phyloP scores from a whole-genome alignment of 2,329 filamentous ascomycete species.

The Neocatenulostroma microsporum region DNA sequence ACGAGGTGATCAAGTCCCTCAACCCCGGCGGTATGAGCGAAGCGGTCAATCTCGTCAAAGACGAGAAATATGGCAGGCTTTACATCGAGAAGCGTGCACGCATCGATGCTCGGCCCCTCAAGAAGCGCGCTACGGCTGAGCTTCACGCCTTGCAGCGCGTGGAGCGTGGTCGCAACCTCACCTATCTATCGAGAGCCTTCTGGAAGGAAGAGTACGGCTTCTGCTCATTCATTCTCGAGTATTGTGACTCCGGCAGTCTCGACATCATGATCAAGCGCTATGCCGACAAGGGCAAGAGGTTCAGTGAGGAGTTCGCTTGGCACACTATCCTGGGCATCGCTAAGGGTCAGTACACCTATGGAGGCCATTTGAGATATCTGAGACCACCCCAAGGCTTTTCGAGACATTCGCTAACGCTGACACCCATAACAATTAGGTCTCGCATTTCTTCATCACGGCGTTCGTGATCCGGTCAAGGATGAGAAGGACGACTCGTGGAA shows the following conservation, averaged over 20 bases:
- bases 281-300: background rate
- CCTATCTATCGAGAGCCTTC: slow-evolving; percentile 8
- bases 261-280: slow-evolving; percentile 9
- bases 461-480: slow-evolving; percentile 3
- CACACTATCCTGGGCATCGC: slow-evolving; percentile 12
- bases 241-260: slow-evolving; percentile 16
- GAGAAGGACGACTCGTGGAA: slow-evolving; percentile 9
- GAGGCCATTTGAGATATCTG: too few relatives aligned
- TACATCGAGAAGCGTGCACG: slow-evolving; percentile 12
- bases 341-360: too few relatives aligned
- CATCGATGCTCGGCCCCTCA: background rate
- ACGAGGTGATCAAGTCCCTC: slow-evolving; percentile 3
- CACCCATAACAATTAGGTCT: too few relatives aligned
- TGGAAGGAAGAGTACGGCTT: background rate
- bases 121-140: slow-evolving; percentile 11
- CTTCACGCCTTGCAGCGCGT: slow-evolving; percentile 10
- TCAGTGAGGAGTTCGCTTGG: slow-evolving; percentile 11
- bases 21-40: slow-evolving; percentile 7
- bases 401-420: too few relatives aligned
- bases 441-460: slow-evolving; percentile 27
- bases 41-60: slow-evolving; percentile 11
- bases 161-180: slow-evolving; percentile 6
- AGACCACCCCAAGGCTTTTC: too few relatives aligned
- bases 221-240: slow-evolving; percentile 13
- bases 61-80: slow-evolving; percentile 5